Evolutionary conservation across 2,329 filamentous ascomycete genomes (phyloP), one percentile per base, ranked within the genome.

Genomic region (Fusarium napiforme): DNA sequence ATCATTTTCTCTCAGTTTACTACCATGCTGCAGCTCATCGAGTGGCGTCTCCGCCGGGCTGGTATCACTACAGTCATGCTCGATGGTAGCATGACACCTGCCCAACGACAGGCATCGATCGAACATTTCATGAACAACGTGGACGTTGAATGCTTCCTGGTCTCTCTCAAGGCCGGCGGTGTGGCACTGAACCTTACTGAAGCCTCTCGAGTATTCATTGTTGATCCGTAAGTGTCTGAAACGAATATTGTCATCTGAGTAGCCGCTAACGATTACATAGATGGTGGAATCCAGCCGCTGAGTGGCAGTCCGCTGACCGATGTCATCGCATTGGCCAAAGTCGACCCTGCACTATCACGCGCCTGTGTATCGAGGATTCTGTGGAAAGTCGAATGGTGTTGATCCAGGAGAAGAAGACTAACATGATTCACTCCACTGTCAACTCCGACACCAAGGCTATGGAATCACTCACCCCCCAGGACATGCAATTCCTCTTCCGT

Each of bases 231-330:
- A 89, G 93, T 92, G 26, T 28, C 37, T 15, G 26, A 10, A 58
- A 15, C 19, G 10, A 55, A 8, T 42, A 18, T 39, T 11, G 19
- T 0, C 46, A 18, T 3, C 32, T 23, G 55, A 69, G 46, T 72
- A 73, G 23, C 49, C n/a, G 28, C 70, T 82, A 68, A 84, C 59
- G 9, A 32, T 67, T 37, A 70, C 40, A n/a, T 75, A 95, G 93
- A 76, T 98, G 96, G 96, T 99, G 96, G 96, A 98, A 98, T 77
- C 96, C 96, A n/a, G 95, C 95, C n/a, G 96, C 96, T 1, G 96
- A 99, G 84, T 99, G 96, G 96, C 96, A 99, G 83, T 96, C 93
- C 70, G 96, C 96, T 6, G 96, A 99, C 81, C 90, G 93, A 73
- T 95, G 93, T 79, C 96, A 98, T 83, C 95, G 96, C 63, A 99